Evolutionary conservation across 2,329 filamentous ascomycete species (phyloP).

Genomic region (Pseudocercospora macadamiae): DNA sequence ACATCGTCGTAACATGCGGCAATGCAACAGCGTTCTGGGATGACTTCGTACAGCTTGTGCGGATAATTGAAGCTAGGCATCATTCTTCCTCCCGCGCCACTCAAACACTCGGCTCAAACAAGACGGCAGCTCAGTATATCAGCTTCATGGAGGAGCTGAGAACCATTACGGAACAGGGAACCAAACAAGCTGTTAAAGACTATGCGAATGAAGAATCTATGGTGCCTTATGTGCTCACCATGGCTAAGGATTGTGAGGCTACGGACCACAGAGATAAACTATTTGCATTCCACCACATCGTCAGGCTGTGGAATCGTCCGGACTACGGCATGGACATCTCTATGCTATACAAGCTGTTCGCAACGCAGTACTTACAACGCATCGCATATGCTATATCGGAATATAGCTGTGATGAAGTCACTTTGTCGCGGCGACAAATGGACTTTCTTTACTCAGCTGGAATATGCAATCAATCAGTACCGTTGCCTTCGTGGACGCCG

Average conservation of each 20-base stretch:
- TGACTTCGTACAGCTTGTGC: conserved; percentile 23
- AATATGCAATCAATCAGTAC: conserved; percentile 21
- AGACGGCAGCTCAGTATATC: conserved; percentile 23
- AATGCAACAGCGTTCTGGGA: conserved; percentile 22
- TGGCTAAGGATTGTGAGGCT: conserved; percentile 28
- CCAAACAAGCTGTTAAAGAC: conserved; percentile 24
- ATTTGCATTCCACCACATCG: conserved; percentile 25
- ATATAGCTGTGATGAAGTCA: conserved; percentile 24
- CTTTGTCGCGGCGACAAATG: conserved; percentile 19
- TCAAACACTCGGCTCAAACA: conserved; percentile 19
- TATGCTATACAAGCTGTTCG: conserved; percentile 22
- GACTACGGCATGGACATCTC: conserved; percentile 24
- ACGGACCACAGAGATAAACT: conserved; percentile 27
- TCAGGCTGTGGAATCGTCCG: conserved; percentile 21
- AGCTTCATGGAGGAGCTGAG: conserved; percentile 26
- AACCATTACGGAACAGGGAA: conserved; percentile 20
- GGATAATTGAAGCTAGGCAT: conserved; percentile 18
- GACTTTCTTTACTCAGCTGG: conserved; percentile 24
- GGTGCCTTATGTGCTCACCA: conserved; percentile 20
- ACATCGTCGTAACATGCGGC: conserved; percentile 24
- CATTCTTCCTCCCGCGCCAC: conserved; percentile 11
- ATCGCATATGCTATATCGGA: conserved; percentile 26
- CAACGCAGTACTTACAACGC: conserved; percentile 22
- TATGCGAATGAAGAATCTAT: conserved; percentile 23
- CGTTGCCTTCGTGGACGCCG: conserved; percentile 23